These are phyloP conservation scores for Yamadazyma atlantica DNA, from an alignment of 1,139 yeast species.

Conservation along the genomic window DNA sequence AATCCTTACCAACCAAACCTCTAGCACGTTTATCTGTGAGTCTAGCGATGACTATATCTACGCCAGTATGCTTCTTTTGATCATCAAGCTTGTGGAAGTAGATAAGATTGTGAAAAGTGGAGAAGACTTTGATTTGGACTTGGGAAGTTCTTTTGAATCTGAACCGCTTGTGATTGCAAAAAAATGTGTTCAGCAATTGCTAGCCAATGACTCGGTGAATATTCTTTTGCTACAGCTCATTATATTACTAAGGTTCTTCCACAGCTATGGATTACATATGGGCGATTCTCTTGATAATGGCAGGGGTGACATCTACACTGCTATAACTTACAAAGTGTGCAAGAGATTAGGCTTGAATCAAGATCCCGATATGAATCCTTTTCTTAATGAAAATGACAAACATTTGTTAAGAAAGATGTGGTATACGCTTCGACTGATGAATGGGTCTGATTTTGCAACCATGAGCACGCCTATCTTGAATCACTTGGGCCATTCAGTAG, in stretches of 20 bases:
- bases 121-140: neutral
- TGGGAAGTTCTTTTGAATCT: neutral
- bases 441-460: neutral
- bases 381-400: neutral
- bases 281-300: neutral
- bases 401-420: constrained; percentile 1
- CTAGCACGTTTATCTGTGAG: too few species aligned
- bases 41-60: neutral
- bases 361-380: constrained; percentile 2
- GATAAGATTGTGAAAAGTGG: neutral
- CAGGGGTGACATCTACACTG: neutral
- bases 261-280: neutral
- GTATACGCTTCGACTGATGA: neutral
- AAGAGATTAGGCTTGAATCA: neutral
- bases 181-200: neutral
- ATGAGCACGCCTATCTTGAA: neutral
- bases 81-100: neutral
- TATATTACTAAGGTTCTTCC: neutral
- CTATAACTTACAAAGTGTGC: neutral
- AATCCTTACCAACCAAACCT: too few species aligned
- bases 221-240: neutral
- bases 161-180: neutral
- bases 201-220: neutral
- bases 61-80: neutral
- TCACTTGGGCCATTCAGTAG: neutral